Conservation (phyloP, 2,329 filamentous ascomycete species). For the Alternaria triticina region DNA sequence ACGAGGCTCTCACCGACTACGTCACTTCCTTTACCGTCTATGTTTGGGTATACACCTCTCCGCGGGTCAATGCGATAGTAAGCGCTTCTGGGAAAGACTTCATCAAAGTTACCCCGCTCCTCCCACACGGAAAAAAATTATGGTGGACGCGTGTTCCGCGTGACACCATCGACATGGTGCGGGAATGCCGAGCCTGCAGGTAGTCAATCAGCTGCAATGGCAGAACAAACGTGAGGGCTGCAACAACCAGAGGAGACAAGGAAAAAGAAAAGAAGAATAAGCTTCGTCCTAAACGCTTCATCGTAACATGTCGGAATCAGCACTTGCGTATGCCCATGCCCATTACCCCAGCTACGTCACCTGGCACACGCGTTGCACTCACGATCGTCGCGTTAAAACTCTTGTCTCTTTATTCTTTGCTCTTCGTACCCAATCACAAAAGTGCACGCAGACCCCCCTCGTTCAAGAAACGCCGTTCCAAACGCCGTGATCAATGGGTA, state of each 20-base stretch:
- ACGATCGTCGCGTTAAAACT: neutral
- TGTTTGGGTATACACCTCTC: neutral
- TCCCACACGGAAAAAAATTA: neutral
- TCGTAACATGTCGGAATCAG: neutral
- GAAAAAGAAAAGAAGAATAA: neutral
- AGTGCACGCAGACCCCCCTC: neutral
- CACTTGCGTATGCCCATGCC: neutral
- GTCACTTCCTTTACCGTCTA: conserved; percentile 10
- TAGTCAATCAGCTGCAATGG: conserved; percentile 2
- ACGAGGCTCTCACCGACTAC: conserved; percentile 32
- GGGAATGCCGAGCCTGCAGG: neutral
- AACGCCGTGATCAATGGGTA: conserved; percentile 32
- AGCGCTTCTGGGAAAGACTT: neutral
- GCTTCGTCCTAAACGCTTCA: neutral
- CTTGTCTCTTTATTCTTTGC: neutral
- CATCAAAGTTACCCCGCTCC: neutral
- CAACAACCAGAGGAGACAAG: neutral
- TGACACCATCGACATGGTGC: neutral
- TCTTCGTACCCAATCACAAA: neutral
- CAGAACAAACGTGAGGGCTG: neutral
- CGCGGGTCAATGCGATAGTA: neutral
- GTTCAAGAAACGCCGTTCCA: neutral
- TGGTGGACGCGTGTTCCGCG: neutral
- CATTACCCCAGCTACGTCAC: neutral
- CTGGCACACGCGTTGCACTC: neutral